These are phyloP conservation scores for Flammula alnicola DNA, from an alignment of 1,284 basidiomycete species.

Conservation along the genomic window DNA sequence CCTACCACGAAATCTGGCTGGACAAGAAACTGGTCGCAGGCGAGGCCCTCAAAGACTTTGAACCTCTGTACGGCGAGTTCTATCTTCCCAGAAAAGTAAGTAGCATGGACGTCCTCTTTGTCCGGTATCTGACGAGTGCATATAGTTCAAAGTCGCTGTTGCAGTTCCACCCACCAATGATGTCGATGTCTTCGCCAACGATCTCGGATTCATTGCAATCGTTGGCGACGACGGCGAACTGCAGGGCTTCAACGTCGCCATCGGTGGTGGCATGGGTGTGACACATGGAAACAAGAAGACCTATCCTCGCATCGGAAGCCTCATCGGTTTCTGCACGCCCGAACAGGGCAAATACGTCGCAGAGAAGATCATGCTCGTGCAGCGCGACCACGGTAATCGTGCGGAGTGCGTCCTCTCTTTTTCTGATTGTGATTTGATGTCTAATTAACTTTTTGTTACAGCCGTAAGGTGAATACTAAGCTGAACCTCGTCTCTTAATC, in stretches of 20 bases:
- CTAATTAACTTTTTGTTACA: constrained; percentile 24
- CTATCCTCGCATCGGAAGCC: constrained; percentile 88
- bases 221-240: constrained; percentile 75
- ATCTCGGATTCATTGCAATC: constrained; percentile 95
- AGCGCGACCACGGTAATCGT: constrained; percentile 96
- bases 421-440: constrained; percentile 11
- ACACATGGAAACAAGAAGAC: constrained; percentile 99
- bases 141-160: constrained; percentile 95
- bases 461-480: constrained; percentile 49
- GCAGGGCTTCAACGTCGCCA: constrained; percentile 88
- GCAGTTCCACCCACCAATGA: constrained; percentile 98
- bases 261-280: constrained; percentile 99
- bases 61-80: constrained; percentile 96
- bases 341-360: constrained; percentile 89
- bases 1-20: constrained; percentile 99
- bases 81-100: constrained; percentile 92
- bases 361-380: constrained; percentile 92
- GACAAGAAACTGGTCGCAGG: constrained; percentile 95
- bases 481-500: background rate
- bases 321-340: constrained; percentile 92
- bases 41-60: constrained; percentile 90
- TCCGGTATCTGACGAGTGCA: constrained; percentile 15
- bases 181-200: constrained; percentile 95
- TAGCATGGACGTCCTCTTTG: constrained; percentile 7
- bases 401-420: constrained; percentile 64